Conservation (phyloP, 441 rosid genomes). For the Gossypium laxum region DNA sequence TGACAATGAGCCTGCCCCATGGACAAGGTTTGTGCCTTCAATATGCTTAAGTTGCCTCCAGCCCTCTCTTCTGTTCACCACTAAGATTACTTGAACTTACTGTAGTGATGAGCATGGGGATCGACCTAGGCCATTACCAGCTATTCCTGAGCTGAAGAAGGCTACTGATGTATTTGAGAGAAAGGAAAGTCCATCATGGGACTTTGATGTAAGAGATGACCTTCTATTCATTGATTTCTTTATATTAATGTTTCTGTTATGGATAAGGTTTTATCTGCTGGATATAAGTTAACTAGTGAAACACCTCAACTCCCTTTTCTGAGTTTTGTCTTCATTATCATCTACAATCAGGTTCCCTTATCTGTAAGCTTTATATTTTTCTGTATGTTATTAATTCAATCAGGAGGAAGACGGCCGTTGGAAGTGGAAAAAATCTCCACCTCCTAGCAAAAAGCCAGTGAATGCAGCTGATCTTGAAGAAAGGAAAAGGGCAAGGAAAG, state of each 20-base stretch:
- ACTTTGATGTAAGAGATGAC: slow-evolving; percentile 38
- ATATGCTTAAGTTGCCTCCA: not conserved
- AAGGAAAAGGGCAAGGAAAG: slow-evolving; percentile 23
- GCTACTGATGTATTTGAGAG: slow-evolving; percentile 43
- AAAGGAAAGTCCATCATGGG: slow-evolving; percentile 50
- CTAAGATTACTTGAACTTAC: not conserved
- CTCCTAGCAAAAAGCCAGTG: slow-evolving; percentile 32
- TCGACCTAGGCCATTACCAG: slow-evolving; percentile 50
- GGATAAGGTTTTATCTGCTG: not conserved
- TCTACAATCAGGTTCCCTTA: not conserved
- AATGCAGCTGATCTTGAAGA: slow-evolving; percentile 20
- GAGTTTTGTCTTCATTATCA: not conserved
- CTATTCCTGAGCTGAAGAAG: slow-evolving; percentile 35
- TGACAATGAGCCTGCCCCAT: slow-evolving; percentile 66
- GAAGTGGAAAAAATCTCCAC: slow-evolving; percentile 52
- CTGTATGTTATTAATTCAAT: not conserved
- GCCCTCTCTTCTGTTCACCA: not conserved
- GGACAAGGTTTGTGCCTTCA: slow-evolving; percentile 44
- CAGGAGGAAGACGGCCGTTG: slow-evolving; percentile 43
- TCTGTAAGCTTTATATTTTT: not conserved
- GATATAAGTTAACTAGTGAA: not conserved
- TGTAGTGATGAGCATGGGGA: slow-evolving; percentile 54
- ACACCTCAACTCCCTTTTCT: not conserved
- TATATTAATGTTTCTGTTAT: not conserved
- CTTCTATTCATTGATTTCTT: not conserved